Conservation (phyloP, 345 rosid species). For the Dipteronia dyeriana region DNA sequence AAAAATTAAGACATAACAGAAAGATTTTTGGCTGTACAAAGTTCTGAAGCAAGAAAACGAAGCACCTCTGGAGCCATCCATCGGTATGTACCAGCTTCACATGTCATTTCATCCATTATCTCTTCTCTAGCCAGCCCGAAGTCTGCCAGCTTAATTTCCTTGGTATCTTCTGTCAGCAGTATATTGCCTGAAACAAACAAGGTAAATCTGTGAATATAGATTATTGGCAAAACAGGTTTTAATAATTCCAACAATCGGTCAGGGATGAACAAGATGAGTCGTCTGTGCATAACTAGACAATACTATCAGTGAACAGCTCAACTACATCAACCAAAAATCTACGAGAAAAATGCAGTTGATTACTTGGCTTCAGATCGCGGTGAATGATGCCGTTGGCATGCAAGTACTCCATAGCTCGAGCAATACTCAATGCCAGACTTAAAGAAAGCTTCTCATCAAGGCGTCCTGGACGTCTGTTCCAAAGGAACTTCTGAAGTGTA, state of each 20-base stretch:
- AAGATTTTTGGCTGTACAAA: neutral
- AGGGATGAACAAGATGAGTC: no score
- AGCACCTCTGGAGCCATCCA: conserved; percentile 88
- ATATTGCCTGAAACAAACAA: conserved; percentile 47
- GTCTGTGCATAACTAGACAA: no score
- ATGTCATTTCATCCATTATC: conserved; percentile 41
- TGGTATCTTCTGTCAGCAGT: conserved; percentile 47
- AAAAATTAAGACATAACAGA: conserved; percentile 7
- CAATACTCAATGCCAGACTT: conserved; percentile 55
- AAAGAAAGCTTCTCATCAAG: conserved; percentile 40
- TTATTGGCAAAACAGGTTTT: no score
- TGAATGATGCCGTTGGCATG: conserved; percentile 73
- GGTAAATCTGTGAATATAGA: neutral
- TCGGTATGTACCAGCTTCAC: conserved; percentile 65
- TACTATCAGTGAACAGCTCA: neutral
- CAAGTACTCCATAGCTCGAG: conserved; percentile 67
- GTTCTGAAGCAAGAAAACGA: neutral
- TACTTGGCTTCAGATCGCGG: conserved; percentile 77
- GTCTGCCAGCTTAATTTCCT: conserved; percentile 52
- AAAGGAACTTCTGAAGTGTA: conserved; percentile 47
- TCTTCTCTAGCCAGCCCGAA: conserved; percentile 65
- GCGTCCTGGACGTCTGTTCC: conserved; percentile 42
- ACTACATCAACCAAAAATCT: neutral
- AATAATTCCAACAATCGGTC: no score
- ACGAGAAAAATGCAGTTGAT: conserved; percentile 5